These are phyloP conservation scores for Saksenaea vasiformis DNA, from an alignment of 371 early-diverging fungal genomes.

Conservation along the genomic window DNA sequence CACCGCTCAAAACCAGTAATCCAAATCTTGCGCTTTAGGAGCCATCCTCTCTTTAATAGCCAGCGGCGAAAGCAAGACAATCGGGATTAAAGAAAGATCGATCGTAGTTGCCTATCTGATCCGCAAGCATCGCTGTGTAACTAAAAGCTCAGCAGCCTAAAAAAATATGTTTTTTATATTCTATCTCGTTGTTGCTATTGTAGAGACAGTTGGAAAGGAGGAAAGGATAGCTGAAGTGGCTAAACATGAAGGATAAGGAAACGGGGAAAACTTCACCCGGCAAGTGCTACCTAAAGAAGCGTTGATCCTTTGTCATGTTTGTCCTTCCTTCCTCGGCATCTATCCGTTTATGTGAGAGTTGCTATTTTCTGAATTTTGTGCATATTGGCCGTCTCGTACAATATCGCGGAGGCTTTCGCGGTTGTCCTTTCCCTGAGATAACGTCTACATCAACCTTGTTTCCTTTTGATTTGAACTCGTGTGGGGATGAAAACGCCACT, in stretches of 20 bases:
- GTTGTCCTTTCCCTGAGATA: no score
- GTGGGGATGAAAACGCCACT: no score
- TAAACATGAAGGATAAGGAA: not conserved
- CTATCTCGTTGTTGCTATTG: not conserved
- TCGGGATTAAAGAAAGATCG: not conserved
- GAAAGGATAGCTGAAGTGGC: not conserved
- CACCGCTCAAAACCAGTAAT: not conserved
- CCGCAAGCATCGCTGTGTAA: slow-evolving; percentile 1
- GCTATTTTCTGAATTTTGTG: no score
- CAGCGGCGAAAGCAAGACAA: not conserved
- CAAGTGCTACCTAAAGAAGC: not conserved
- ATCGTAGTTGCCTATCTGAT: not conserved
- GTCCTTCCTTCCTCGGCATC: not conserved
- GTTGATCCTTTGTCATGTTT: not conserved
- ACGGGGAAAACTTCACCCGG: slow-evolving; percentile 2
- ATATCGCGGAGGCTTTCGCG: no score
- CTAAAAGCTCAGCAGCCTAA: not conserved
- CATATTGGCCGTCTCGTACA: no score
- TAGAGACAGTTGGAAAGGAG: not conserved
- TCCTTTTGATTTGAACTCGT: no score
- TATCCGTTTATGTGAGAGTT: not conserved
- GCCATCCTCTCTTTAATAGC: not conserved
- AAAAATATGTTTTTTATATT: not conserved
- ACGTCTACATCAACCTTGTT: no score
- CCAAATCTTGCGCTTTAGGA: not conserved